Conservation (phyloP, 2,329 filamentous ascomycete genomes). For the Penicillium sp. region DNA sequence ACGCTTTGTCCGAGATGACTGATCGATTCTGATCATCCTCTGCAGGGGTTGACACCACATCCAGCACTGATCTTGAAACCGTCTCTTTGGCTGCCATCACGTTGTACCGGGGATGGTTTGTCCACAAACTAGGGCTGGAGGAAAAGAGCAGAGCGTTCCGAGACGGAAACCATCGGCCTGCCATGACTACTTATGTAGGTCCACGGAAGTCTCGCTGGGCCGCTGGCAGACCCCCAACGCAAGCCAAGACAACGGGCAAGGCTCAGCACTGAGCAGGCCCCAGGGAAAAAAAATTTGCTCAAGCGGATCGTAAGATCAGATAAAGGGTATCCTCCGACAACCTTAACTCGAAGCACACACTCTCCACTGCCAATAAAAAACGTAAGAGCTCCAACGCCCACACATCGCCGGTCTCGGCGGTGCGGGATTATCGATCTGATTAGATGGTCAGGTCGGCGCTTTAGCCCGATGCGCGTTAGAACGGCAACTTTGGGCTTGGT, state of each 20-base stretch:
- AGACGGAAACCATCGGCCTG: background rate
- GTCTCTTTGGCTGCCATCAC: background rate
- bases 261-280: background rate
- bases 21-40: background rate
- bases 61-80: background rate
- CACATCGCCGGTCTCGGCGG: background rate
- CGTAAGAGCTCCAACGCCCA: constrained; percentile 1
- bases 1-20: background rate
- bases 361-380: background rate
- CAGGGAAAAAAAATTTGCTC: background rate
- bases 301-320: constrained; percentile 9
- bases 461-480: background rate
- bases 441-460: constrained; percentile 7
- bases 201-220: background rate
- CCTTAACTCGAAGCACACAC: background rate
- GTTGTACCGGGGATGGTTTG: background rate
- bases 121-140: no score
- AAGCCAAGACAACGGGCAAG: background rate
- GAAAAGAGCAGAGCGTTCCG: background rate
- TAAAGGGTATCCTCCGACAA: constrained; percentile 13
- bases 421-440: constrained; percentile 14
- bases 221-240: background rate
- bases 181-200: background rate
- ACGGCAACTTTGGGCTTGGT: constrained; percentile 1
- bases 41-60: constrained; percentile 2